A percentile compares a stretch with the other conserved stretches of the same genome.
Conservation (phyloP, 192 early-diverging fungal species). For the Coemansia sp. region DNA sequence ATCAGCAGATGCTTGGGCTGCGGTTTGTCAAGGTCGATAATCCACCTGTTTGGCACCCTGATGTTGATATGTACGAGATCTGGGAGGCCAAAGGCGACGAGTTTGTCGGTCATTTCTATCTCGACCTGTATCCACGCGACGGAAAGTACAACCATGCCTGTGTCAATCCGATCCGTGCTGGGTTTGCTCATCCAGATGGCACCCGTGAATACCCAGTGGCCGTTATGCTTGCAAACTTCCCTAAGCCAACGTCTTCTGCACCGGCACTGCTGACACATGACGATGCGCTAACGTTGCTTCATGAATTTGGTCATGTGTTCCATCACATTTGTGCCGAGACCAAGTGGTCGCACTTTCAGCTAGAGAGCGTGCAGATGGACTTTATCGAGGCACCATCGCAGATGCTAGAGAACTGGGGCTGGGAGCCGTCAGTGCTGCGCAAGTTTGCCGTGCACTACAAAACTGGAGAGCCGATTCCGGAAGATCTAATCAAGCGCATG, state of each 20-base stretch:
- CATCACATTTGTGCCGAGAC: conserved; percentile 61
- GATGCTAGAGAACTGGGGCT: conserved; percentile 80
- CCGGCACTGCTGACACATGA: conserved; percentile 70
- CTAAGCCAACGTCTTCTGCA: conserved; percentile 55
- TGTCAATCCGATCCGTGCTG: conserved; percentile 64
- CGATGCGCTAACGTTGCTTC: conserved; percentile 77
- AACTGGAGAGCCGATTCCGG: conserved; percentile 60
- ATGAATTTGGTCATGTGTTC: conserved; percentile 67
- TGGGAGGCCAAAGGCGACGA: conserved; percentile 56
- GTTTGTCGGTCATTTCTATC: conserved; percentile 63
- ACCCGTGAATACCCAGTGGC: conserved; percentile 54
- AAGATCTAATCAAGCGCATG: conserved; percentile 58
- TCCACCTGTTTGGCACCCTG: conserved; percentile 65
- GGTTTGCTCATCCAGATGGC: conserved; percentile 50
- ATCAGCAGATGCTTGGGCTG: conserved; percentile 61
- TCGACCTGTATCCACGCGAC: conserved; percentile 66
- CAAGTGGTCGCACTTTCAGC: conserved; percentile 63
- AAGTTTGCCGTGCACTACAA: conserved; percentile 44
- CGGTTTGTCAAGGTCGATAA: conserved; percentile 58
- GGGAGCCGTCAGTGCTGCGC: conserved; percentile 52
- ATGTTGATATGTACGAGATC: conserved; percentile 67
- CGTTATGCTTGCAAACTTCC: conserved; percentile 60
- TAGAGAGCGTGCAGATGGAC: conserved; percentile 65
- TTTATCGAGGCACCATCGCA: conserved; percentile 80
- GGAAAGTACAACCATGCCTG: conserved; percentile 66